Conservation (phyloP, 2,329 filamentous ascomycete species). For the Talaromyces marneffei region DNA sequence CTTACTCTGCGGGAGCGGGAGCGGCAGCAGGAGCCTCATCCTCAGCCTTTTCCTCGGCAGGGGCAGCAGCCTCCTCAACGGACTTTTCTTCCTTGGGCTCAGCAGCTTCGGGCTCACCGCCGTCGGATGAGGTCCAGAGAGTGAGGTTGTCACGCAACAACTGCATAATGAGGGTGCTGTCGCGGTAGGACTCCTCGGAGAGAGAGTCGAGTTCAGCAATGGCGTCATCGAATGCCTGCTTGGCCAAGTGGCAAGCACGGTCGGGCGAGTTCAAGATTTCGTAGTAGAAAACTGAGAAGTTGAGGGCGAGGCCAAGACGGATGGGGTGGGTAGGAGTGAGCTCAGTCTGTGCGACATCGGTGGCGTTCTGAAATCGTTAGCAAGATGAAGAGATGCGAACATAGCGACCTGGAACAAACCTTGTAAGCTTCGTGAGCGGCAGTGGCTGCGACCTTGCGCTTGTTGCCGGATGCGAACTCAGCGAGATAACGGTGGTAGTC, state of each 20-base stretch:
- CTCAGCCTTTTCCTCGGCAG: constrained; percentile 37
- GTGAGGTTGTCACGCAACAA: constrained; percentile 96
- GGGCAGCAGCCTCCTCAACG: constrained; percentile 41
- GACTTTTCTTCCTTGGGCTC: constrained; percentile 58
- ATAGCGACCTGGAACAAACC: constrained; percentile 50
- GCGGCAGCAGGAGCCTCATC: constrained; percentile 28
- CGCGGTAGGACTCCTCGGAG: constrained; percentile 96
- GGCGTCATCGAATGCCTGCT: constrained; percentile 98
- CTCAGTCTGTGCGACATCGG: constrained; percentile 96
- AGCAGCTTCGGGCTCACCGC: constrained; percentile 60
- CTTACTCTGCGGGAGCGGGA: constrained; percentile 11
- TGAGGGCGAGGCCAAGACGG: constrained; percentile 91
- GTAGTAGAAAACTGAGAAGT: constrained; percentile 99
- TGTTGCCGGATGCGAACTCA: constrained; percentile 90
- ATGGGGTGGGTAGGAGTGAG: constrained; percentile 97
- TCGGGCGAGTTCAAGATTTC: constrained; percentile 98
- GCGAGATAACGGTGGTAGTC: constrained; percentile 99
- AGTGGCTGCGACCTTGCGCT: constrained; percentile 90
- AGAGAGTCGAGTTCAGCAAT: constrained; percentile 98
- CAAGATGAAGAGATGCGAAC: neutral
- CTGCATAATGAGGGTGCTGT: constrained; percentile 99
- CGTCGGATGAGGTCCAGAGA: constrained; percentile 94
- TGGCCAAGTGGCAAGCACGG: constrained; percentile 94
- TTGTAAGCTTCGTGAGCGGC: constrained; percentile 98
- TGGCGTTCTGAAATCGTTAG: constrained; percentile 64